Base-by-base conservation (phyloP, 2,329 filamentous ascomycete genomes). In the Akanthomyces lecanii region DNA sequence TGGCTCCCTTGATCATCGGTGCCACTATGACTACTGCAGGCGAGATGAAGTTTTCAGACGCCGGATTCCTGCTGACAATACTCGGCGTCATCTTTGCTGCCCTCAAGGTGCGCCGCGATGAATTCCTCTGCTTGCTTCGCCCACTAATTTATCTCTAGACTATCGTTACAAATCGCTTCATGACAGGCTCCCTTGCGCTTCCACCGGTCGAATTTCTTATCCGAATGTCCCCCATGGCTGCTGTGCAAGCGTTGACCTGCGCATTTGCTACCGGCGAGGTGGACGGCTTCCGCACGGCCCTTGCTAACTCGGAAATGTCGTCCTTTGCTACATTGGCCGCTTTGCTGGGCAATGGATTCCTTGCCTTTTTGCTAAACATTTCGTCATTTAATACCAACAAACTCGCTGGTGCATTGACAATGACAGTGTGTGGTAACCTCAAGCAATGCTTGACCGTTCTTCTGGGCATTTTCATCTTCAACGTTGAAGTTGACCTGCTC, bases 141-240 rank as follows among this genome's bases (percentile, higher is more conserved):
- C 54, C 28, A 45, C 69, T 72, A 58, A 74, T 63, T 18, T 51
- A 5, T 21, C 14, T 16, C 23, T 61, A 81, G 78, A 87, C 85
- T 1, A 82, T 88, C 40, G 83, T 83, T 36, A 86, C 85, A 42
- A 88, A 88, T 74, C 81, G 83, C 69, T 80, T 88, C 68, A 86
- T 87, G 82, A 88, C 85, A 10, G 85, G 84, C 38, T 78, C 79
- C 4, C 78, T 87, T 33, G 78, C 80, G 23, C 79, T 87, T 4
- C 81, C 82, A 0, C 80, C 84, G 2, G 77, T 86, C 65, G 85
- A 88, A 69, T 79, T 87, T 21, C 79, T 87, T n/a, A 78, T 85
- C 69, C 81, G 84, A 71, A 84, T 87, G 82, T 85, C 83, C 14
- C 85, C 85, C 1, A 77, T 88, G 10, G 85, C 85, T 12, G 82